Percentiles rank a stretch among this genome's conserved stretches.
These are phyloP conservation scores for Malus sylvestris DNA, from an alignment of 306 rosid genomes.

Conservation along the genomic window DNA sequence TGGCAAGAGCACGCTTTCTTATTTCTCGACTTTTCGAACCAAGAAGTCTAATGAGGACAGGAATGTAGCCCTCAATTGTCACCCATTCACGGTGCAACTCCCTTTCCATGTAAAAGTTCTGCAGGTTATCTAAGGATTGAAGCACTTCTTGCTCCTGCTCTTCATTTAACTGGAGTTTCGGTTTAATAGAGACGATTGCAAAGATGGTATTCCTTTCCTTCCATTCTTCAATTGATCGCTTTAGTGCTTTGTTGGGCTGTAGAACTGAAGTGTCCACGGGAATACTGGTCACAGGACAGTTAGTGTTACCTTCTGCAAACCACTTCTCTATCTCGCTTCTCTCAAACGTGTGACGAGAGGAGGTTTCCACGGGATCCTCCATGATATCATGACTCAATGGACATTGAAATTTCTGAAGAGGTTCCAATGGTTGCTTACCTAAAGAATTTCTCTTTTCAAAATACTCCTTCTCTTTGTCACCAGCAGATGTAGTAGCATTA, in stretches of 20 bases:
- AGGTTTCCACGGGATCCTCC: conserved; percentile 75
- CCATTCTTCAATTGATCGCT: conserved; percentile 66
- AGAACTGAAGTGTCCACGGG: conserved; percentile 42
- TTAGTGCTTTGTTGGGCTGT: conserved; percentile 55
- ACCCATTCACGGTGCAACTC: conserved; percentile 54
- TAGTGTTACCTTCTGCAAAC: conserved; percentile 47
- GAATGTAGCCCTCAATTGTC: conserved; percentile 46
- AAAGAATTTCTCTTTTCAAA: conserved; percentile 37
- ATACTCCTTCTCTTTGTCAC: conserved; percentile 38
- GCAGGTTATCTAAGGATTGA: conserved; percentile 32
- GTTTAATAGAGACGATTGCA: conserved; percentile 37
- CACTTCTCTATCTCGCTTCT: conserved; percentile 61
- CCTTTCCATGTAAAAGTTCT: conserved; percentile 39
- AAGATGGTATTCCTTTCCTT: conserved; percentile 55
- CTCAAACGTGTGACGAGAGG: conserved; percentile 55
- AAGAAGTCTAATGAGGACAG: conserved; percentile 48
- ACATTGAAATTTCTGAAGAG: conserved; percentile 46
- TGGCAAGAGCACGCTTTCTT: conserved; percentile 38
- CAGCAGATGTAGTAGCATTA: conserved; percentile 28
- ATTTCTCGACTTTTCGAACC: conserved; percentile 42
- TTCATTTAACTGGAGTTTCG: conserved; percentile 34
- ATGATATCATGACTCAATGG: conserved; percentile 45
- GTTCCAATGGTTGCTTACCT: conserved; percentile 38
- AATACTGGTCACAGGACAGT: conserved; percentile 50
- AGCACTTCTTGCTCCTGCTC: conserved; percentile 37